Evolutionary conservation across 768 basidiomycete species (phyloP), one percentile per base, ranked within the genome.

Genomic region (Termitomyces sp.): DNA sequence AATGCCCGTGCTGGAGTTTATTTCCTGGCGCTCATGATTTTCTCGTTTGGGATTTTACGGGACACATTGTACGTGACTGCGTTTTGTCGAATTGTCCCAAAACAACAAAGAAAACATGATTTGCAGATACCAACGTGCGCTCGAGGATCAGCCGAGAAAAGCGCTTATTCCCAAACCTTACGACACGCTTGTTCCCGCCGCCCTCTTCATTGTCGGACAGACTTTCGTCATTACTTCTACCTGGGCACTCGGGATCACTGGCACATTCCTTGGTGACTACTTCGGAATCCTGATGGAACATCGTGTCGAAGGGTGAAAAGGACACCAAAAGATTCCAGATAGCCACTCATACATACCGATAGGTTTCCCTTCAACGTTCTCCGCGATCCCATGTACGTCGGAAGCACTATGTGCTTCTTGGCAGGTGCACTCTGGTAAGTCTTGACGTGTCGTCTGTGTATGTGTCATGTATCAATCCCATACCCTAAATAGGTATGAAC

Each of bases 311-410:
- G 88, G 90, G 68, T 79, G 59, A 40, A 74, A 69, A 12, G 26
- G 21, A 43, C 17, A 38, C 31, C 19, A 40, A 15, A 59, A 19
- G 44, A 30, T 31, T 23, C 5, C 11, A 4, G 43, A 35, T 45
- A 17, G 5, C 30, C n/a, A 26, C 21, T 43, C 44, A 40, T 17
- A 0, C 28, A 11, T 7, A 23, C 4, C 7, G 11, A 46, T 57
- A 82, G 80, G 21, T 99, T 99, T 77, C 96, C 96, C 0, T 99
- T 98, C 79, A 96, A 96, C 68, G 80, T 97, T 47, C 78, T 95
- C 42, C 78, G 83, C 19, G 88, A 97, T 70, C 96, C 96, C 0
- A 99, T 99, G 96, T 98, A 99, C 67, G 89, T 94, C 46, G 96
- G 96, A 8, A 93, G 89, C 66, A 94, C 94, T 5, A 74, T 99